Evolutionary conservation across 2,329 filamentous ascomycete species (phyloP), one percentile per base, ranked within the genome.

Genomic region (Reticulascus tulasneorum): DNA sequence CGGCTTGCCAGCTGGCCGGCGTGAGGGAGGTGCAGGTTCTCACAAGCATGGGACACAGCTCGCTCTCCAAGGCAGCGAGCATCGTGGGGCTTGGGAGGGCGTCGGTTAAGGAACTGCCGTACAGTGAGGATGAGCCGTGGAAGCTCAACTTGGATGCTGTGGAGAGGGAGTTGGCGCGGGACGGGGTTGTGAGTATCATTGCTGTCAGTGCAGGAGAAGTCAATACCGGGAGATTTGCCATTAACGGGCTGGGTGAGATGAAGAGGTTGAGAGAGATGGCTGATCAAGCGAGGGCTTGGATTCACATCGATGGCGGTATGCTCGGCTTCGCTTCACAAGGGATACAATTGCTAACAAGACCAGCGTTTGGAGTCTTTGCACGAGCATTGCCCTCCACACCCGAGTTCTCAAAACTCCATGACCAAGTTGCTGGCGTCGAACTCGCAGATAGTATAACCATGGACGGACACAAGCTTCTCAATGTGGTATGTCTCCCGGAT

Each of bases 401-500:
- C 1, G 73, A 82, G 37, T 89, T 85, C 53, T 54, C 62, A 4
- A 39, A 56, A 10, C 63, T 78, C 42, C 79, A 62, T 39, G 60
- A 55, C 23, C 70, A 61, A 40, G 71, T 63, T 2, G 69, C 75
- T 5, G 86, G 86, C 1, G 59, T 96, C 10, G 83, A 94, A 43
- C 67, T 94, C 3, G 88, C 86, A 4, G 88, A 96, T 55, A 94
- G 86, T 33, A 89, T 96, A 48, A 82, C 87, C 0, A 82, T 85
- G 3, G 90, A 96, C 52, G 85, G 77, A 0, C 91, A 97, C 60
- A 96, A 96, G 55, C 64, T 95, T n/a, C 73, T 97, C 42, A 96
- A 96, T 48, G 88, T 95, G 29, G 79, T 82, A 59, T 42, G 76
- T 71, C 20, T 21, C 11, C 9, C 28, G 13, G 11, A 10, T 15